Base-by-base conservation (phyloP, 495 filamentous ascomycete genomes). In the Venustampulla echinocandica region DNA sequence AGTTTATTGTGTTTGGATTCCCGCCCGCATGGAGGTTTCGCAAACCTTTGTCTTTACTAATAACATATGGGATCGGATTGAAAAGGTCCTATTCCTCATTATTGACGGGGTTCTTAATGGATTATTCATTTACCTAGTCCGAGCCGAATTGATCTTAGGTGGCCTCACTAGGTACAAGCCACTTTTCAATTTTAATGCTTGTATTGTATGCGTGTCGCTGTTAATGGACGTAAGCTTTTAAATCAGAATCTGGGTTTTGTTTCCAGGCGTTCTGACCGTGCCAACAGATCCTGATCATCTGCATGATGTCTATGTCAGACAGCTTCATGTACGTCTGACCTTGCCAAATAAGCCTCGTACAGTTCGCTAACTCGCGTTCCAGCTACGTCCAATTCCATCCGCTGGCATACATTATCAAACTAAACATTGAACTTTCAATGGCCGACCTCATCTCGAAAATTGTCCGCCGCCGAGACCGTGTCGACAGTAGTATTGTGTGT, bases 361-460 rank as follows among this genome's bases (percentile, higher is more conserved):
- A 13, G 7, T 30, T 30, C 13, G 13, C 27, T 30, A 30, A 30
- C 27, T 30, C 27, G 13, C 6, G 27, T 30, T 13, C 27, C 27
- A 30, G 27, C 27, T 30, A 30, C 27, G 13, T 30, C 27, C 27
- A 30, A 30, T 72, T 76, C 54, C 70, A 74, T 30, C 71, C 71
- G 2, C 56, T 76, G 6, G 64, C 69, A 4, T 76, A 75, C 50
- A 70, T 68, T 19, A 69, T 76, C 18, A 76, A 76, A 43, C 64
- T 76, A 28, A 70, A 74, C 44, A 73, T 76, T 32, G 50, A 53
- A 39, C 28, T 42, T 37, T 22, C 38, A 18, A 49, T 42, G 73
- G 0, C 70, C 33, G 47, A 45, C 2, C 22, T 15, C 18, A 49
- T 5, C n/a, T 15, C 27, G n/a, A 53, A 34, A 9, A 21, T 10